Percentiles rank a stretch among this genome's conserved stretches.
Evolutionary conservation across 495 filamentous ascomycete species (phyloP).

Genomic region (Staphylotrichum tortipilum): DNA sequence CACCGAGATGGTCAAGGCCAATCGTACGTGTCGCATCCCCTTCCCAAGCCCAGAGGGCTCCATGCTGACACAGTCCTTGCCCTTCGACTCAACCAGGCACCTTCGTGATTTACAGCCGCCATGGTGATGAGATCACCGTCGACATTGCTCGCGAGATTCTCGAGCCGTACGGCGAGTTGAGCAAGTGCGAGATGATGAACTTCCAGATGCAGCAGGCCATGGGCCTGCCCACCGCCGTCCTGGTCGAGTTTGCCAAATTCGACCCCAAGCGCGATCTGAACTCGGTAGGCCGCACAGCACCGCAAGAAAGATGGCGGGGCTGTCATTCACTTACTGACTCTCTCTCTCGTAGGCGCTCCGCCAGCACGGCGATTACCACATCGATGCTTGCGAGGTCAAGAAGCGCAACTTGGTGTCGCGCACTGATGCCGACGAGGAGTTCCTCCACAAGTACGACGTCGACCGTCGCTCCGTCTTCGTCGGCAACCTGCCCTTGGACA

Average conservation of each 20-base stretch:
- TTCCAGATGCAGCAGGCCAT: conserved; percentile 18
- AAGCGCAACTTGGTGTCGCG: conserved; percentile 16
- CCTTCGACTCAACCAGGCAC: conserved; percentile 37
- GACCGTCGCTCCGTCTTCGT: conserved; percentile 47
- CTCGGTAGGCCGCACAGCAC: conserved; percentile 25
- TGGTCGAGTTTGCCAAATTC: conserved; percentile 43
- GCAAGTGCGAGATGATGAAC: conserved; percentile 23
- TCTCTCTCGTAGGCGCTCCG: conserved; percentile 20
- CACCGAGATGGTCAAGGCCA: conserved; percentile 47
- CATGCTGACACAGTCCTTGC: conserved; percentile 7
- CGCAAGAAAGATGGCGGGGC: not conserved
- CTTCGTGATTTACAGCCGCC: conserved; percentile 39
- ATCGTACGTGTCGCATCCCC: conserved; percentile 36
- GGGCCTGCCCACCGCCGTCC: conserved; percentile 37
- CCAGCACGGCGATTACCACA: conserved; percentile 17
- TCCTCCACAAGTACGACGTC: conserved; percentile 33
- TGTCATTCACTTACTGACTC: conserved; percentile 12
- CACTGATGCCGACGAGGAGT: conserved; percentile 22
- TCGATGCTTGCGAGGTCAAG: conserved; percentile 30
- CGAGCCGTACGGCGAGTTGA: conserved; percentile 30
- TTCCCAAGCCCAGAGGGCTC: not conserved
- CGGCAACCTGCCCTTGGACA: conserved; percentile 36
- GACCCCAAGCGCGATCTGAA: conserved; percentile 32
- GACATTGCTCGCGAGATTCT: conserved; percentile 38
- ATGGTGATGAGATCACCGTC: conserved; percentile 30